Evolutionary conservation across 2,329 filamentous ascomycete species (phyloP).

Genomic region (Trichoderma koningiopsis): DNA sequence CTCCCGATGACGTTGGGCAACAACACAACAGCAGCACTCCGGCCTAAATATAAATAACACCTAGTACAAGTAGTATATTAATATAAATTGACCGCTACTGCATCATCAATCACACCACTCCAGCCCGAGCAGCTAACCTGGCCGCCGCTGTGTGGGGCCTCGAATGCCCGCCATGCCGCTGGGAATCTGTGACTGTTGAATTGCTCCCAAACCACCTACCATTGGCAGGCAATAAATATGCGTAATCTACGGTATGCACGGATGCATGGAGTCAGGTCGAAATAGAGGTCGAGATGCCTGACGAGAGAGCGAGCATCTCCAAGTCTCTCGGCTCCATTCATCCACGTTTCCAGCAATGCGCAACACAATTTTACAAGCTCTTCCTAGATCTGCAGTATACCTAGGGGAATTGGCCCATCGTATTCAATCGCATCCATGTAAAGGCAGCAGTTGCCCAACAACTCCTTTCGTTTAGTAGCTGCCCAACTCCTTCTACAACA

Average conservation of each 20-base stretch:
- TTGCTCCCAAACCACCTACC: background rate
- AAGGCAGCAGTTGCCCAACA: background rate
- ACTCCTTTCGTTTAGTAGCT: background rate
- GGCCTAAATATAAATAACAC: slow-evolving; percentile 1
- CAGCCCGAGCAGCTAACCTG: background rate
- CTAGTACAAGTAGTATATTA: background rate
- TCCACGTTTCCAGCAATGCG: background rate
- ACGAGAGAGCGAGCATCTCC: background rate
- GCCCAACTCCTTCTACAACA: background rate
- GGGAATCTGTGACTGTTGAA: slow-evolving; percentile 5
- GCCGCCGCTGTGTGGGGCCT: background rate
- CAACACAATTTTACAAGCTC: background rate
- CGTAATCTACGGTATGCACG: background rate
- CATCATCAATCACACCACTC: slow-evolving; percentile 20
- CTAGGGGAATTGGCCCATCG: background rate
- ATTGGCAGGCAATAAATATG: too few species aligned
- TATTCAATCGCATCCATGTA: background rate
- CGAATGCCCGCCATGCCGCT: background rate
- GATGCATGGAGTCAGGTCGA: background rate
- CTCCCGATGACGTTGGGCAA: slow-evolving; percentile 12
- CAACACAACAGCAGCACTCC: slow-evolving; percentile 7
- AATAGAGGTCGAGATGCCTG: slow-evolving; percentile 3
- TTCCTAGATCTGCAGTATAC: background rate
- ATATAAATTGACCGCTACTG: background rate
- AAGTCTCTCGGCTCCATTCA: background rate